These are phyloP conservation scores for Cyberlindnera samutprakarnensis DNA, from an alignment of 805 yeast species.

Conservation along the genomic window DNA sequence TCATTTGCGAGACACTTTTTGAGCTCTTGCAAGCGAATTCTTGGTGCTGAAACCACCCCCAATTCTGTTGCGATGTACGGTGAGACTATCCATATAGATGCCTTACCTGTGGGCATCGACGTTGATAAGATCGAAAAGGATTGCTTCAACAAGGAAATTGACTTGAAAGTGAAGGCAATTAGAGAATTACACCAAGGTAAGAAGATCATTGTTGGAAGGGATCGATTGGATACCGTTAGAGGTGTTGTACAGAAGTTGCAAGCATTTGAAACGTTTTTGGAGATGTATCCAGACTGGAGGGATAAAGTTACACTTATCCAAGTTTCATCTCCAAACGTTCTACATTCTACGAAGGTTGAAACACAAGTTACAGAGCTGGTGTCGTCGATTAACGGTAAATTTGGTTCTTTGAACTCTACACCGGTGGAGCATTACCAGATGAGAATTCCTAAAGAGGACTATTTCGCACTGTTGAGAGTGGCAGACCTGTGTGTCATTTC, in stretches of 20 bases:
- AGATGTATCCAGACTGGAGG: conserved; percentile 89
- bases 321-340: conserved; percentile 68
- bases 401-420: conserved; percentile 72
- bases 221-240: conserved; percentile 81
- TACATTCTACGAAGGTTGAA: conserved; percentile 54
- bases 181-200: conserved; percentile 53
- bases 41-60: conserved; percentile 57
- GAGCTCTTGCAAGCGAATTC: conserved; percentile 78
- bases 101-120: conserved; percentile 88
- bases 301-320: conserved; percentile 84
- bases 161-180: conserved; percentile 58
- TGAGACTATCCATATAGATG: conserved; percentile 59
- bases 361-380: conserved; percentile 79
- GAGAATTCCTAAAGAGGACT: conserved; percentile 82
- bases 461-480: conserved; percentile 75
- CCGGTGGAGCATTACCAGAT: conserved; percentile 93
- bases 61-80: conserved; percentile 67
- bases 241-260: conserved; percentile 91
- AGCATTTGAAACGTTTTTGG: conserved; percentile 83
- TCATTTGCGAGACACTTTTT: conserved; percentile 88
- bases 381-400: conserved; percentile 73
- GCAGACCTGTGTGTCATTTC: conserved; percentile 90
- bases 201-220: conserved; percentile 89
- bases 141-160: conserved; percentile 37
- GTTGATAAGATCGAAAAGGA: conserved; percentile 59